Evolutionary conservation across 306 rosid species (phyloP).

Genomic region (Cucurbita argyrosperma): DNA sequence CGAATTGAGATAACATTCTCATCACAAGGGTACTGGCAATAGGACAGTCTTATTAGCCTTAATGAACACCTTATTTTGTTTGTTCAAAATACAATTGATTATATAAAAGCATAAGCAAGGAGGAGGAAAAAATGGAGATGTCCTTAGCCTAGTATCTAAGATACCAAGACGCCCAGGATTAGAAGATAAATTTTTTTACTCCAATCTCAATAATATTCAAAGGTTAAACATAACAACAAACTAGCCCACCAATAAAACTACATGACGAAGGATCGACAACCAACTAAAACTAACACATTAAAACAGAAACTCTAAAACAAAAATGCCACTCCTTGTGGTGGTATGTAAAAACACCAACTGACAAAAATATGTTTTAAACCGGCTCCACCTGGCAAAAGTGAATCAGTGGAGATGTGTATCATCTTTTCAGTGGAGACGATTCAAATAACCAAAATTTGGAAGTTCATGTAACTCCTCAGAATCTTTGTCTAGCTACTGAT

Average conservation of each 20-base stretch:
- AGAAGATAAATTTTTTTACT: neutral
- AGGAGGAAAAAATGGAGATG: neutral
- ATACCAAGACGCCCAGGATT: neutral
- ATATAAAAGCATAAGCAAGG: neutral
- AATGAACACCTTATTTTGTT: neutral
- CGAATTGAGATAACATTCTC: neutral
- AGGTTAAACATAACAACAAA: neutral
- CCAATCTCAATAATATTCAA: neutral
- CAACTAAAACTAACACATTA: neutral
- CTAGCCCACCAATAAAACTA: neutral
- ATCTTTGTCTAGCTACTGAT: neutral
- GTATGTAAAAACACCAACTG: neutral
- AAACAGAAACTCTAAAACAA: neutral
- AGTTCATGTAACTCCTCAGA: neutral
- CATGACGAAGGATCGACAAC: neutral
- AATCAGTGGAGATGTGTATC: neutral
- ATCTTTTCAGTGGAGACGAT: neutral
- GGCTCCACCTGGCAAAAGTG: neutral
- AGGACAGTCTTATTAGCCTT: neutral
- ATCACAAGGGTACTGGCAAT: neutral
- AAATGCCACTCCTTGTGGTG: neutral
- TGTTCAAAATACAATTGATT: neutral
- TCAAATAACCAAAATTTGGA: neutral
- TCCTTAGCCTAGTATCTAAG: neutral
- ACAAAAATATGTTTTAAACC: neutral